Percentiles rank a stretch among this genome's conserved stretches.
Evolutionary conservation across 2,329 filamentous ascomycete genomes (phyloP).

Genomic region (Metarhizium guizhouense): DNA sequence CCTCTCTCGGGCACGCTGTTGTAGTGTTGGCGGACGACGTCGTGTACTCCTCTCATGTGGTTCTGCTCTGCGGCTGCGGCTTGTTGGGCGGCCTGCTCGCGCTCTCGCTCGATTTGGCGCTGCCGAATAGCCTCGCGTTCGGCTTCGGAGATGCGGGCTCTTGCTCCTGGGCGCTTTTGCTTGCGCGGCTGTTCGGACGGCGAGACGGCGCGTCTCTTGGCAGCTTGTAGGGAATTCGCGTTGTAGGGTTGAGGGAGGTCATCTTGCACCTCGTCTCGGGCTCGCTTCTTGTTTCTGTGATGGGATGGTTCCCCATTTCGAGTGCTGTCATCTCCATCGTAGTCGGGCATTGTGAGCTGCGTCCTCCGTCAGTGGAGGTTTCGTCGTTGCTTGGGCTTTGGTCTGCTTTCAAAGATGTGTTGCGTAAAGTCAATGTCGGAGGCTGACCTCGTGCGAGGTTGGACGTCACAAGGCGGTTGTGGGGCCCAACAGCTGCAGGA

Average conservation of each 20-base stretch:
- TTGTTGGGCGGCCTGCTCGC: slow-evolving; percentile 27
- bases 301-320: not conserved
- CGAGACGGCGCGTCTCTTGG: slow-evolving; percentile 49
- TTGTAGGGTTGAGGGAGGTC: slow-evolving; percentile 52
- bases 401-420: not conserved
- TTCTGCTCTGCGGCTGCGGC: slow-evolving; percentile 28
- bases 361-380: not conserved
- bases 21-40: slow-evolving; percentile 89
- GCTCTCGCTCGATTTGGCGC: slow-evolving; percentile 49
- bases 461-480: not conserved
- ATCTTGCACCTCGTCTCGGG: slow-evolving; percentile 27
- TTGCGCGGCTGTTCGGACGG: slow-evolving; percentile 51
- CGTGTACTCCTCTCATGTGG: slow-evolving; percentile 51
- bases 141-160: slow-evolving; percentile 56
- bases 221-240: slow-evolving; percentile 46
- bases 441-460: not conserved
- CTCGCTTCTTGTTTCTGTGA: slow-evolving; percentile 19
- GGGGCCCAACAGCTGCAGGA: not conserved
- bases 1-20: slow-evolving; percentile 91
- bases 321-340: not conserved
- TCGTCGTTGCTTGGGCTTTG: not conserved
- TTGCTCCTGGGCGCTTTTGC: slow-evolving; percentile 58
- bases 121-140: slow-evolving; percentile 61
- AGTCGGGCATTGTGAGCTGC: not conserved
- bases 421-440: not conserved